Base-by-base conservation (phyloP, 208 protist species). In the Acanthamoeba castellanii region DNA sequence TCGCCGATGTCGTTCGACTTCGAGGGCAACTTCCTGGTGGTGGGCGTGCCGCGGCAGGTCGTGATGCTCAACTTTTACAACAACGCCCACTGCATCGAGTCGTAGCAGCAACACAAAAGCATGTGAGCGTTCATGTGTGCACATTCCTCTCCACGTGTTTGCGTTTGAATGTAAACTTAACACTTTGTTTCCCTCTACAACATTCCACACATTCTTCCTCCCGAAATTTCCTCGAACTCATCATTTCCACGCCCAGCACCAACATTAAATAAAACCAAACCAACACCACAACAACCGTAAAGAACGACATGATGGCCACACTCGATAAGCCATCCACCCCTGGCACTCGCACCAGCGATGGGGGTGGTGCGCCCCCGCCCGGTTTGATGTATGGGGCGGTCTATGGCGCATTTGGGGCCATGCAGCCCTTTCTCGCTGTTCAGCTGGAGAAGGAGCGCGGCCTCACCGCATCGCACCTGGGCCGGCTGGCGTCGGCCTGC, bases 61-160 rank as follows among this genome's bases (percentile, higher is more conserved):
- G 68, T 76, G n/a, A 76, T 76, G 68, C 68, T 76, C 68, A 76
- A 76, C 34, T 76, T 76, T 30, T 76, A 76, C 68, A 76, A 76
- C 68, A 76, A 42, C 68, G n/a, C 32, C 68, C 34, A 55, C 14
- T 55, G 50, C 50, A 55, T 18, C 7, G 59, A 9, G 3, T 8
- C 7, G 25, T 6, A n/a, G 7, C 20, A 30, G 11, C 59, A 66
- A 66, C 59, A 61, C 6, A 61, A 2, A 61, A 11, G 20, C n/a
- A 61, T 25, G 3, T 61, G 6, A 25, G 11, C 20, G 11, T n/a
- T n/a, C n/a, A n/a, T n/a, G n/a, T n/a, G n/a, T n/a, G n/a, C n/a
- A n/a, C n/a, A n/a, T n/a, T n/a, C 22, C 22, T 7, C 2, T n/a
- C 20, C 59, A 16, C 59, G 59, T 22, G 59, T 64, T 27, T 64